phyloP scores from a whole-genome alignment of 768 basidiomycete genomes.

The Gautieria morchelliformis region DNA sequence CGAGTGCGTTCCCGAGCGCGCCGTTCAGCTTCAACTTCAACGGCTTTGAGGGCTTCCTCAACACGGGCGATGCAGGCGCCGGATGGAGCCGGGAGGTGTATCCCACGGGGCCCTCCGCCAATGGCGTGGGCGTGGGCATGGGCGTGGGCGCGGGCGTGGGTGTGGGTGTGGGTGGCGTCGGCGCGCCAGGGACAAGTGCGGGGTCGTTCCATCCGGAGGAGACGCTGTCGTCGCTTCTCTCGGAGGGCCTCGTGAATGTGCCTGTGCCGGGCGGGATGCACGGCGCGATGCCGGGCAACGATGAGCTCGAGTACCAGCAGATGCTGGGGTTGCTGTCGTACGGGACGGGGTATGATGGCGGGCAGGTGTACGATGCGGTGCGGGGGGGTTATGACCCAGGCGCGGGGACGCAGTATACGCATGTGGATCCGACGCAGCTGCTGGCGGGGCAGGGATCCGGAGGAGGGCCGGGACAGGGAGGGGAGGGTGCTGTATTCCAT shows the following conservation, averaged over 20 bases:
- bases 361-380: conserved; percentile 28
- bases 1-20: background rate
- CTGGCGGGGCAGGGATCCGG: conserved; percentile 53
- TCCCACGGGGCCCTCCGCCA: background rate
- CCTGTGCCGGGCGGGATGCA: conserved; percentile 48
- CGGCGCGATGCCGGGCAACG: conserved; percentile 43
- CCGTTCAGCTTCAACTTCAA: background rate
- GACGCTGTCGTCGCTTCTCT: conserved; percentile 29
- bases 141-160: background rate
- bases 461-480: conserved; percentile 23
- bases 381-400: background rate
- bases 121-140: background rate
- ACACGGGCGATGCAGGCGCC: background rate
- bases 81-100: background rate
- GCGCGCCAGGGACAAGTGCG: background rate
- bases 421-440: conserved; percentile 92
- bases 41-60: background rate
- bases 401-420: conserved; percentile 48
- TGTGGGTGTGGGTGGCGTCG: background rate
- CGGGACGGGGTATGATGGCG: background rate
- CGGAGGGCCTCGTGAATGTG: conserved; percentile 39
- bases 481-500: conserved; percentile 40
- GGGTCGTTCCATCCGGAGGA: background rate
- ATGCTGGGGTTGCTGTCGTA: conserved; percentile 35
- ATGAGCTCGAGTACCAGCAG: conserved; percentile 36